Evolutionary conservation across 1,284 basidiomycete species (phyloP).

Genomic region (Tilletia caries): DNA sequence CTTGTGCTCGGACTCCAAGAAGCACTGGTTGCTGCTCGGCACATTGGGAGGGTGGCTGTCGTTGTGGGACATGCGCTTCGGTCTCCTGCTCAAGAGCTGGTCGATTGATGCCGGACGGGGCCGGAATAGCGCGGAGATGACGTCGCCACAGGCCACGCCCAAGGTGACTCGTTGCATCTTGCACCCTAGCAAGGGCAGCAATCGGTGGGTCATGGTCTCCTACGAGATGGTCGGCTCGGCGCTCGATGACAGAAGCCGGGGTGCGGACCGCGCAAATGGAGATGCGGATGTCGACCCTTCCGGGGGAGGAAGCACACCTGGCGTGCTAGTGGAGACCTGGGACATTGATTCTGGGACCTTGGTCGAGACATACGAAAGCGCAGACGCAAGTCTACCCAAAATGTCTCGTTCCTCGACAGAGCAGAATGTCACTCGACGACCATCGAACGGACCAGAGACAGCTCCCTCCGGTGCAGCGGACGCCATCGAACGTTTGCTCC

Average conservation of each 20-base stretch:
- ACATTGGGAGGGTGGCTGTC: constrained; percentile 77
- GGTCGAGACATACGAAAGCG: constrained; percentile 47
- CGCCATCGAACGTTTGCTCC: constrained; percentile 38
- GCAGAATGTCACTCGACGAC: constrained; percentile 3
- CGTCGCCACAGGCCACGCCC: constrained; percentile 25
- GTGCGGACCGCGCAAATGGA: background rate
- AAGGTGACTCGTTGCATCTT: constrained; percentile 68
- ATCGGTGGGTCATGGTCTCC: constrained; percentile 83
- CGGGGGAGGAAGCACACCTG: background rate
- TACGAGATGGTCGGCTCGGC: constrained; percentile 57
- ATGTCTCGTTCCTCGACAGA: background rate
- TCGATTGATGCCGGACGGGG: constrained; percentile 62
- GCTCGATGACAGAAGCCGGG: background rate
- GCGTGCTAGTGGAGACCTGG: constrained; percentile 45
- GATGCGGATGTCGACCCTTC: background rate
- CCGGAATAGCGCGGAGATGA: constrained; percentile 44
- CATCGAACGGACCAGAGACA: constrained; percentile 17
- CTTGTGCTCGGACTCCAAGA: constrained; percentile 71
- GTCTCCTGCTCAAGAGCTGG: constrained; percentile 83
- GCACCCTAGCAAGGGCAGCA: constrained; percentile 72
- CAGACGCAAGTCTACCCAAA: constrained; percentile 14
- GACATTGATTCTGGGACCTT: constrained; percentile 53
- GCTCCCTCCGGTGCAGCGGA: constrained; percentile 24
- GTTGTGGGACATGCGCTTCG: constrained; percentile 92
- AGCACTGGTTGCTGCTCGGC: constrained; percentile 82